Evolutionary conservation across 352 stramenopile genomes (phyloP), one percentile per base, ranked within the genome.

Genomic region (Thraustotheca clavata): DNA sequence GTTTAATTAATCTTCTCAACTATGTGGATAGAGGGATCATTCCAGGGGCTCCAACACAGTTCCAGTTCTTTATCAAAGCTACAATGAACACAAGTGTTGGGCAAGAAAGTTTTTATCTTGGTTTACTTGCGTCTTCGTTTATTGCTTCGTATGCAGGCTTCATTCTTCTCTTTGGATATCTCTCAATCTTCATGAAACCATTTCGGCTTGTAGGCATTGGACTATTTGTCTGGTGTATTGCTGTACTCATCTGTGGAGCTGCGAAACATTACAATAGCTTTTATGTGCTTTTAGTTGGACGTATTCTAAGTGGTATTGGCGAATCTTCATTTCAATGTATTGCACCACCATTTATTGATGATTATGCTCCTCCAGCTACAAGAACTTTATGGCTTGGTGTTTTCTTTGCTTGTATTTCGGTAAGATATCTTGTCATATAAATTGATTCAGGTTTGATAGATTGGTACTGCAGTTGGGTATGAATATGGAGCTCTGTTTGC

Each of bases 11-110:
- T 69, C 72, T 98, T 29, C 72, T 97, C 61, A 98, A 97, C 72
- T 98, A 96, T 72, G 69, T 97, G 41, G 92, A 98, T 76, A 87
- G 94, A 26, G 89, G 91, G 26, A 98, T 98, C 62, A 97, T 98
- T 55, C 87, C 95, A 0, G 95, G 95, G 9, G 88, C 91, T 0
- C 86, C 86, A 18, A 76, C 95, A 60, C 86, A 96, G 67, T 97
- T 98, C 69, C 84, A 95, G 62, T 79, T 76, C 47, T 98, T 98
- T 68, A 94, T 97, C 65, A 80, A 77, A 9, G 49, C 72, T 9
- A 90, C 87, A n/a, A 71, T 87, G 9, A 68, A 83, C 43, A 73
- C 87, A 14, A 36, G 39, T 29, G 34, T 54, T 16, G 41, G 36
- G 18, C 70, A 80, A 34, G 73, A 89, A 65, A 87, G 77, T 48